Base-by-base conservation (phyloP, 1,139 yeast genomes). In the Yamadazyma triangularis region DNA sequence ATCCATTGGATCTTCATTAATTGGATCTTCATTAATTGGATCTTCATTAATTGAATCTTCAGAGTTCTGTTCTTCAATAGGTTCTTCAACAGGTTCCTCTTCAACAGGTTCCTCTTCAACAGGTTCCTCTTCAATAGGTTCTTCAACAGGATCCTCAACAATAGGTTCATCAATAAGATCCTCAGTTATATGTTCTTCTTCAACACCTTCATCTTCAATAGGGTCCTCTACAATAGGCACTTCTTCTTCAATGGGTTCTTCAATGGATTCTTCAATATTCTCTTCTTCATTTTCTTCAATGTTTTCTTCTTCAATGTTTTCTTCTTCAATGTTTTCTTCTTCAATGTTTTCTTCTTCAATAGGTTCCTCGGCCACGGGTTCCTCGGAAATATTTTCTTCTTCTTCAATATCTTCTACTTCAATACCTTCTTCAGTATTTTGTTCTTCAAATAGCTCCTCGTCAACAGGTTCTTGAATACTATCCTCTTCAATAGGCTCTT, bases 261-360 rank as follows among this genome's bases (percentile, higher is more conserved):
- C 21, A 8, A 8, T 10, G 8, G 21, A 7, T 24, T 13, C 28
- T 13, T 12, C 15, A n/a, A 22, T 28, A 9, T 26, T 35, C 5
- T 29, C 14, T 23, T 29, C 35, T 21, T 13, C 28, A 10, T 27
- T 24, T 23, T 15, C 28, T n/a, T 23, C 24, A 26, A 24, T 14
- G 19, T 30, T 35, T n/a, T 22, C 23, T 31, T 18, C 31, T 4
- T 12, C 28, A 13, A 26, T 25, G 15, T 27, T 21, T 10, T 24
- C 16, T 15, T 28, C 29, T 6, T 15, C 25, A 4, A 27, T 31
- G 2, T 30, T 28, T 5, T 27, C 13, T 25, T 28, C 33, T 9
- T 24, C 28, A 15, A 32, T 36, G 12, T 31, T 33, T 14, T 35
- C 39, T 10, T 27, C 37, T 15, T 25, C 32, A 25, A 23, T 37